Evolutionary conservation across 306 rosid genomes (phyloP).

Genomic region (Quercus variabilis): DNA sequence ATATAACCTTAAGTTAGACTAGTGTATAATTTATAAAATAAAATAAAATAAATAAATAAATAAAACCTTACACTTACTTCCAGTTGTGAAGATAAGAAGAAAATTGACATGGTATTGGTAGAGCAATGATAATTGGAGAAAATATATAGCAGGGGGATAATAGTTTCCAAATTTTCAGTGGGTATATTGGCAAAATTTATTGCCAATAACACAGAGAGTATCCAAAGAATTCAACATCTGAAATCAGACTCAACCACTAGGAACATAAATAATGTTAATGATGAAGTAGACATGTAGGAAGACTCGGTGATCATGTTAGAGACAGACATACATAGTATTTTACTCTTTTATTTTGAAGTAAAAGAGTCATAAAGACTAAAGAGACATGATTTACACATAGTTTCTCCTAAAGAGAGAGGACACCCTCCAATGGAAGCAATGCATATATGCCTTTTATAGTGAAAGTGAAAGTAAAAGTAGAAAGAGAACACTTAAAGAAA

Average conservation of each 20-base stretch:
- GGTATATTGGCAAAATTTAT: background rate
- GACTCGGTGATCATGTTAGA: background rate
- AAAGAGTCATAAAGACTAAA: background rate
- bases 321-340: background rate
- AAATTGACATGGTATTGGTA: no score
- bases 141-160: background rate
- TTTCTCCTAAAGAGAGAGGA: slow-evolving; percentile 24
- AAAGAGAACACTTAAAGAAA: slow-evolving; percentile 29
- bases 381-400: background rate
- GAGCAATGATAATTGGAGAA: background rate
- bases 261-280: background rate
- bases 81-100: background rate
- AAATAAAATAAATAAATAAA: no score
- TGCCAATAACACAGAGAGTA: background rate
- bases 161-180: background rate
- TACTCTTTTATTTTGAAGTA: background rate
- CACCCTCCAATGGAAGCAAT: slow-evolving; percentile 66
- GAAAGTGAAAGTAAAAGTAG: slow-evolving; percentile 55
- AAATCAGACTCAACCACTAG: background rate
- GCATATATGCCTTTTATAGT: slow-evolving; percentile 60
- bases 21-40: no score
- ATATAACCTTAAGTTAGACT: accelerated
- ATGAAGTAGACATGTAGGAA: background rate
- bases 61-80: background rate
- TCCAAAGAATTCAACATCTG: background rate